A percentile compares a stretch with the other conserved stretches of the same genome.
Conservation (phyloP, 208 protist species). For the Trypanosomatidae sp. region DNA sequence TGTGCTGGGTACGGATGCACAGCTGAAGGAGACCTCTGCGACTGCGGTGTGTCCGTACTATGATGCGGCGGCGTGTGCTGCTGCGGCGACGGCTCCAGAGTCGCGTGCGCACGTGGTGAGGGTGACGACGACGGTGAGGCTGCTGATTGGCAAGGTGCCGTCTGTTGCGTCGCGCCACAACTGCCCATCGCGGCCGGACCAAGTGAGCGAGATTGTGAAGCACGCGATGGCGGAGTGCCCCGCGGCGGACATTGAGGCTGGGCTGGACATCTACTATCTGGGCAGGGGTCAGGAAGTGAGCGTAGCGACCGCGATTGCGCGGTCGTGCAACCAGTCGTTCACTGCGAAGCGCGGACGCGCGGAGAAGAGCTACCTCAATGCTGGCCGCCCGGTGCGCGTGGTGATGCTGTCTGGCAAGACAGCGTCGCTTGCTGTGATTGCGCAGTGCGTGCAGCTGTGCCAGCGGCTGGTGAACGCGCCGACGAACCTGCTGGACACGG, state of each 20-base stretch:
- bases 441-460: conserved; percentile 70
- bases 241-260: conserved; percentile 1
- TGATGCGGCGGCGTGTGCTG: conserved; percentile 7
- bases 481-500: conserved; percentile 83
- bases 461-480: conserved; percentile 85
- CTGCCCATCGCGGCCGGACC: conserved; percentile 63
- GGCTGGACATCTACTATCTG: conserved; percentile 60
- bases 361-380: conserved; percentile 45
- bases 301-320: conserved; percentile 52
- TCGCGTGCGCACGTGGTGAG: conserved; percentile 24
- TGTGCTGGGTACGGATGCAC: conserved; percentile 44
- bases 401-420: conserved; percentile 34
- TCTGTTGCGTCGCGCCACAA: conserved; percentile 75
- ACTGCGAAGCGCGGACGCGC: conserved; percentile 58
- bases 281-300: conserved; percentile 39
- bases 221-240: conserved; percentile 32
- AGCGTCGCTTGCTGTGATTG: conserved; percentile 22
- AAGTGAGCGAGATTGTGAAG: conserved; percentile 49
- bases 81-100: conserved; percentile 16
- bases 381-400: conserved; percentile 38
- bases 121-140: conserved; percentile 20
- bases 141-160: conserved; percentile 53
- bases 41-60: conserved; percentile 7
- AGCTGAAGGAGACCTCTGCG: conserved; percentile 21
- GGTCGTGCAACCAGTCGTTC: conserved; percentile 55